A percentile compares a stretch with the other conserved stretches of the same genome.
These are phyloP conservation scores for Helichrysum umbraculigerum DNA, from an alignment of 129 eudicot genomes.

Conservation along the genomic window DNA sequence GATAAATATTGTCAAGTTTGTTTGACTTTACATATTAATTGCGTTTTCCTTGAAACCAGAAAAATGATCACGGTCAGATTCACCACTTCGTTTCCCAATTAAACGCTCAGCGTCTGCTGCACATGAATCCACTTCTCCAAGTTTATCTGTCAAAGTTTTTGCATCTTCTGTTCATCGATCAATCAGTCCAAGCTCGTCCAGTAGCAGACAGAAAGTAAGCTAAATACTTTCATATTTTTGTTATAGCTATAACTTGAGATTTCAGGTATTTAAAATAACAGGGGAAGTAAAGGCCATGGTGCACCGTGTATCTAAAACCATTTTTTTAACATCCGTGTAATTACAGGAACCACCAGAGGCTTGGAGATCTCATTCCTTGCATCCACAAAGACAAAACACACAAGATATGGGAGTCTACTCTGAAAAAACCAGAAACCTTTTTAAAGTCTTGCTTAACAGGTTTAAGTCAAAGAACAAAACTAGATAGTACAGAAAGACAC, in stretches of 20 bases:
- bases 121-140: constrained; percentile 49
- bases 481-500: constrained; percentile 23
- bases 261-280: background rate
- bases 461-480: constrained; percentile 52
- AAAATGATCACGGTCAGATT: constrained; percentile 47
- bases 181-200: constrained; percentile 25
- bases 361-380: constrained; percentile 41
- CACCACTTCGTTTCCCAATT: constrained; percentile 58
- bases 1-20: background rate
- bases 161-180: constrained; percentile 35
- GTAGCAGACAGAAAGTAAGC: constrained; percentile 50
- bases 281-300: background rate
- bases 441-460: constrained; percentile 59
- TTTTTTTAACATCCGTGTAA: constrained; percentile 3
- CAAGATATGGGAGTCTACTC: constrained; percentile 50
- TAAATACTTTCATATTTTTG: constrained; percentile 12
- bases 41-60: constrained; percentile 34
- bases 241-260: constrained; percentile 4
- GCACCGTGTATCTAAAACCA: background rate
- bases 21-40: background rate
- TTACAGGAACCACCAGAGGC: constrained; percentile 52
- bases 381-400: constrained; percentile 41
- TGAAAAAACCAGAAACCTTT: constrained; percentile 54
- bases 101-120: constrained; percentile 57
- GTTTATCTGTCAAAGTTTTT: constrained; percentile 27